Percentiles rank a stretch among this genome's conserved stretches.
These are phyloP conservation scores for Penicillium brevicompactum DNA, from an alignment of 2,329 filamentous ascomycete genomes.

Conservation along the genomic window DNA sequence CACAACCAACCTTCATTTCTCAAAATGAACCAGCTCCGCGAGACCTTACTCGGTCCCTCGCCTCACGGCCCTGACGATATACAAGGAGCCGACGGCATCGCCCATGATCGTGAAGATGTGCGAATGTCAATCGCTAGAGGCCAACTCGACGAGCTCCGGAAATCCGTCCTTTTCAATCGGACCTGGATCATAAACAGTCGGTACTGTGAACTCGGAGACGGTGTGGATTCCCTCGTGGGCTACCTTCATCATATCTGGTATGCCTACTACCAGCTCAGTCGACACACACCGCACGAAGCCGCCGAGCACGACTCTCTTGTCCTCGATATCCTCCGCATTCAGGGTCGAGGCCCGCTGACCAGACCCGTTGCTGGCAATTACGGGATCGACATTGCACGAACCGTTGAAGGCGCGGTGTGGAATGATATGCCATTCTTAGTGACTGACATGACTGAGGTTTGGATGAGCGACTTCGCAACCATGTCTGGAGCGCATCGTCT, in stretches of 20 bases:
- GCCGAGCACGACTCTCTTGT: slow-evolving; percentile 25
- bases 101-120: neutral
- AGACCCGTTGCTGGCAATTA: slow-evolving; percentile 8
- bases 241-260: slow-evolving; percentile 25
- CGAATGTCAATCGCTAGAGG: slow-evolving; percentile 3
- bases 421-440: slow-evolving; percentile 27
- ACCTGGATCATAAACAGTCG: slow-evolving; percentile 12
- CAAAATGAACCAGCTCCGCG: slow-evolving; percentile 17
- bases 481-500: slow-evolving; percentile 22
- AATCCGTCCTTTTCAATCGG: slow-evolving; percentile 14
- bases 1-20: neutral
- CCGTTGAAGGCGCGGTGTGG: slow-evolving; percentile 24
- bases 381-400: slow-evolving; percentile 28
- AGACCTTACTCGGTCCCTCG: slow-evolving; percentile 15
- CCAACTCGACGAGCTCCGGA: slow-evolving; percentile 11
- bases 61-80: slow-evolving; percentile 8
- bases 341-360: slow-evolving; percentile 19
- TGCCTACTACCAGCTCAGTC: slow-evolving; percentile 23
- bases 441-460: slow-evolving; percentile 26
- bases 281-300: slow-evolving; percentile 15
- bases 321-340: slow-evolving; percentile 27
- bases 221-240: slow-evolving; percentile 18
- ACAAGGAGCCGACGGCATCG: neutral
- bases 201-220: slow-evolving; percentile 22
- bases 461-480: slow-evolving; percentile 13